These are phyloP conservation scores for Ogataea philodendri DNA, from an alignment of 805 yeast species.

Conservation along the genomic window DNA sequence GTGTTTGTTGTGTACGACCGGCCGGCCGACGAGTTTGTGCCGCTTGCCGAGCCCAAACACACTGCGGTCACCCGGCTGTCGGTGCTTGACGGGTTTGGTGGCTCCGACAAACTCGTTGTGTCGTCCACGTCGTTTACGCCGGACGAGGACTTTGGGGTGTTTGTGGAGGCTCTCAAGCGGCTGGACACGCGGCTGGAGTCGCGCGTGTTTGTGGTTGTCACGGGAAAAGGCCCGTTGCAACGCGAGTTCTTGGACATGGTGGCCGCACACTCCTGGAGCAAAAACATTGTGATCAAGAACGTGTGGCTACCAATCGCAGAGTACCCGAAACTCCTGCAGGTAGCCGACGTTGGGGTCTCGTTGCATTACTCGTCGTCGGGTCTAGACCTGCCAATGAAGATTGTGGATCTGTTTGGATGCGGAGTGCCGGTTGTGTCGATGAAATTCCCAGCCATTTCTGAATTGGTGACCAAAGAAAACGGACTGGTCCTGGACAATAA, in stretches of 20 bases:
- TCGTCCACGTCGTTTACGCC: slow-evolving; percentile 94
- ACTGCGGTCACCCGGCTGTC: slow-evolving; percentile 34
- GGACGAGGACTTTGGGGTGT: slow-evolving; percentile 79
- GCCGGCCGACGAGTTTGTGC: slow-evolving; percentile 68
- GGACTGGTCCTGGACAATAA: slow-evolving; percentile 55
- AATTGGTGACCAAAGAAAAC: slow-evolving; percentile 69
- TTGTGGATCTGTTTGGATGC: slow-evolving; percentile 92
- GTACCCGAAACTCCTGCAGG: slow-evolving; percentile 70
- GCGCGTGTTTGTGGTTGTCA: slow-evolving; percentile 71
- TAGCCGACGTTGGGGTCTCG: slow-evolving; percentile 87
- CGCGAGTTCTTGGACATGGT: slow-evolving; percentile 37
- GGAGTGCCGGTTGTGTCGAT: slow-evolving; percentile 89
- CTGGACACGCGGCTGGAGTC: slow-evolving; percentile 46
- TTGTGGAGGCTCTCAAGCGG: slow-evolving; percentile 63
- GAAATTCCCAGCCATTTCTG: slow-evolving; percentile 72
- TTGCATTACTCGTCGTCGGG: slow-evolving; percentile 92
- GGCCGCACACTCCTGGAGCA: slow-evolving; percentile 34
- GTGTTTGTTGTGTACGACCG: slow-evolving; percentile 78
- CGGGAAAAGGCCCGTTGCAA: slow-evolving; percentile 93
- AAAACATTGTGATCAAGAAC: slow-evolving; percentile 54
- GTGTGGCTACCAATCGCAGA: slow-evolving; percentile 79
- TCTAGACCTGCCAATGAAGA: slow-evolving; percentile 94
- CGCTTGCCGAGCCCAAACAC: slow-evolving; percentile 38
- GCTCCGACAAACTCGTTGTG: slow-evolving; percentile 60
- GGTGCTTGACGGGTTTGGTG: slow-evolving; percentile 31